Evolutionary conservation across 2,329 filamentous ascomycete genomes (phyloP), one percentile per base, ranked within the genome.

Genomic region (Xylariaceae sp.): DNA sequence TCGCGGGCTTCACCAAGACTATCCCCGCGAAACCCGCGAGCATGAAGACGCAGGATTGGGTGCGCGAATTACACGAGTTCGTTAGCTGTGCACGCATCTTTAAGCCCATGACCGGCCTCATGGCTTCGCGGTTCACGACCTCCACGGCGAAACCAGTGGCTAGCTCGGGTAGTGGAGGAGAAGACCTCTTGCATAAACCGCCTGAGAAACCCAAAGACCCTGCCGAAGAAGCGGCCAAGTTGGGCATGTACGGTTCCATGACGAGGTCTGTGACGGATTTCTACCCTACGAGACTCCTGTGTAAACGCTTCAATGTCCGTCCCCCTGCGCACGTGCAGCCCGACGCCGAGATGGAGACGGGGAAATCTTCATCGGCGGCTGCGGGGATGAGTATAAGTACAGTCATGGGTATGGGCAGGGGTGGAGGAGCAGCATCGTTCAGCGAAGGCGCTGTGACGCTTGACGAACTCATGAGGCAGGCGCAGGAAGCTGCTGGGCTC

Each of bases 211-310:
- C 82, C 3, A 81, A 87, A 60, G 90, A 96, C 67, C 88, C 93
- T 0, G 91, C 92, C 9, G 89, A 93, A 70, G 88, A 91, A 65
- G 95, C 95, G 1, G 95, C 95, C 6, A 90, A 84, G 68, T 78
- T 97, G 70, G 92, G 92, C 55, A 96, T 98, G 92, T 97, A 93
- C 74, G 95, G 95, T 1, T 82, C 87, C 12, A 83, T 98, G 85
- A 99, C 95, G 3, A 82, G 95, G 60, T 86, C 82, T 19, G 79
- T 82, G 0, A 73, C 84, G 6, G 83, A 87, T 4, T 98, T 96
- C 73, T 88, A 87, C 65, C 95, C 95, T 1, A 88, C 89, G 1
- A 82, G 92, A 52, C 76, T 99, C 36, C 76, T 98, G n/a, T 98
- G 94, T 76, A 99, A 98, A 73, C 83, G 95, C 7, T 96, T 99